These are phyloP conservation scores for Populus davidiana DNA, from an alignment of 345 rosid species.

Conservation along the genomic window DNA sequence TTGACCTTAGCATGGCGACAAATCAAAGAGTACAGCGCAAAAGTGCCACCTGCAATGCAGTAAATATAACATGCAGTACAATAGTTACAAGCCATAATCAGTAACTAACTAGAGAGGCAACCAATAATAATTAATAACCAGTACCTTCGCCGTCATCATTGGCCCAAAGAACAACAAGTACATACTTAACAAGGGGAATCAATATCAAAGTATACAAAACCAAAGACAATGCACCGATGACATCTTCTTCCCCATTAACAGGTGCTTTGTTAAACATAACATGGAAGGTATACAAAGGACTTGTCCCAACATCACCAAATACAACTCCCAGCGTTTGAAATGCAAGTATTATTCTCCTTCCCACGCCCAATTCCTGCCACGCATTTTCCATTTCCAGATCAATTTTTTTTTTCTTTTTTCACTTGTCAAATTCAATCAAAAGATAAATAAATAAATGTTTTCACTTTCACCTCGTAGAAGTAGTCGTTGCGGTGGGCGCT, in stretches of 20 bases:
- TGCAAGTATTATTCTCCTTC: constrained; percentile 77
- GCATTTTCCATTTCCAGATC: constrained; percentile 2
- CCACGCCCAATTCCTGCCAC: constrained; percentile 67
- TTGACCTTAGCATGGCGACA: constrained; percentile 97
- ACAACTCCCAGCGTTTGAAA: constrained; percentile 95
- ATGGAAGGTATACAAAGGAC: constrained; percentile 91
- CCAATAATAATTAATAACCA: not conserved
- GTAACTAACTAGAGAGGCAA: not conserved
- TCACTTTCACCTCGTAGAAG: constrained; percentile 24
- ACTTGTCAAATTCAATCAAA: not conserved
- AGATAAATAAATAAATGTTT: not conserved
- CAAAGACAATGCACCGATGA: constrained; percentile 89
- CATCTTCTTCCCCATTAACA: constrained; percentile 72
- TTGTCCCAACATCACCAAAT: constrained; percentile 98
- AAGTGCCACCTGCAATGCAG: constrained; percentile 76
- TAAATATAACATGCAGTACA: not conserved
- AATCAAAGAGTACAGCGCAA: constrained; percentile 92
- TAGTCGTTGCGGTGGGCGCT: constrained; percentile 69
- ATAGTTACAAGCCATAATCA: not conserved
- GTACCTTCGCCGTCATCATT: constrained; percentile 99
- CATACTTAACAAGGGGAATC: constrained; percentile 88
- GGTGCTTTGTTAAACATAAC: constrained; percentile 93
- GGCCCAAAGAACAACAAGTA: constrained; percentile 94
- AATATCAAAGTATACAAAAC: constrained; percentile 85
- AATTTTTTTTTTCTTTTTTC: not conserved